Evolutionary conservation across 495 filamentous ascomycete species (phyloP).

Genomic region (Pyrenula massariospora): DNA sequence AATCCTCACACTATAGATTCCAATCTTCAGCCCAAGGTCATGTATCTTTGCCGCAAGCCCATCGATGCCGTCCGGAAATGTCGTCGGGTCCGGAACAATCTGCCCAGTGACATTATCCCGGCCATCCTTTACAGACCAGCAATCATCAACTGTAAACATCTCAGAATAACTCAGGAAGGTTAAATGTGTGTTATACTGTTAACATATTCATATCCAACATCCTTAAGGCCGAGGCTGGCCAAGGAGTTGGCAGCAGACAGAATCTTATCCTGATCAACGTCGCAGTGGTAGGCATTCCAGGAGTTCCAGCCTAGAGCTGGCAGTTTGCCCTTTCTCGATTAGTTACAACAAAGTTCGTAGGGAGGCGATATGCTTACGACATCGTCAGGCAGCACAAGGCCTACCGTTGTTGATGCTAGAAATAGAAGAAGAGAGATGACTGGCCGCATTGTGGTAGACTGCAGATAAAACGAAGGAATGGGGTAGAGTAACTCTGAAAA

Average conservation of each 20-base stretch:
- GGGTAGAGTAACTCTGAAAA: too few species aligned
- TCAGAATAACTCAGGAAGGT: background rate
- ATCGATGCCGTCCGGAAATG: slow-evolving; percentile 34
- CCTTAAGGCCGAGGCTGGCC: slow-evolving; percentile 34
- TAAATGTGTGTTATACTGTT: slow-evolving; percentile 7
- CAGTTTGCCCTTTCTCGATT: slow-evolving; percentile 9
- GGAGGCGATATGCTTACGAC: background rate
- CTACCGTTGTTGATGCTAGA: background rate
- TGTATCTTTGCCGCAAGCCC: slow-evolving; percentile 33
- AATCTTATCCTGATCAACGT: slow-evolving; percentile 35
- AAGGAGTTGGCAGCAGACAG: slow-evolving; percentile 33
- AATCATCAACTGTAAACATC: slow-evolving; percentile 32
- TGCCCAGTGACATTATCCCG: slow-evolving; percentile 22
- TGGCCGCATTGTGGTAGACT: background rate
- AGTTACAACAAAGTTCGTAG: background rate
- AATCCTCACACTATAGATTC: slow-evolving; percentile 27
- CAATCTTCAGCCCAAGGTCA: slow-evolving; percentile 30
- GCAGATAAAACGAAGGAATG: too few species aligned
- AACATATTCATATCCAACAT: slow-evolving; percentile 45
- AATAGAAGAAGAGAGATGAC: background rate
- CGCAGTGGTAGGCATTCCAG: slow-evolving; percentile 47
- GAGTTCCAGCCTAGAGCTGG: slow-evolving; percentile 36
- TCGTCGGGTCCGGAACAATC: slow-evolving; percentile 18
- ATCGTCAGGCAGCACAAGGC: background rate
- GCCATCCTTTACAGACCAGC: slow-evolving; percentile 26